Conservation (phyloP, 164 flowering plant genomes). For the Stephania yunnanensis region DNA sequence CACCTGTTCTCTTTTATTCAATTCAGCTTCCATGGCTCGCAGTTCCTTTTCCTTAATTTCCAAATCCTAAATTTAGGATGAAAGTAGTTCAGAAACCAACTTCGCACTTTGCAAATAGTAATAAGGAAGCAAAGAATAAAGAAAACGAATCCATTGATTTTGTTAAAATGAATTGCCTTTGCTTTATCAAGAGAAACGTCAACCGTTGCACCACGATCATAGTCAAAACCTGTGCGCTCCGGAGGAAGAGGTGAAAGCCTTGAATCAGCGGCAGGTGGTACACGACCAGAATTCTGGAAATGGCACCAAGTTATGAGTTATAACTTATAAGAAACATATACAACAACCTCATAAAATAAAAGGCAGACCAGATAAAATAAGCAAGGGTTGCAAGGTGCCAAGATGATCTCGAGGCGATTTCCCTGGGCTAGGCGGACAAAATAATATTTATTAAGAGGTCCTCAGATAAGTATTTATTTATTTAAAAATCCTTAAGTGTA, state of each 20-base stretch:
- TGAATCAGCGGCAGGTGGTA: constrained; percentile 59
- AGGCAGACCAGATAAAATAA: neutral
- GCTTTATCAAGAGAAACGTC: constrained; percentile 78
- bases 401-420: neutral
- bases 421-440: too few species aligned
- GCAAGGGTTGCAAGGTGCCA: too few species aligned
- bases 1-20: constrained; percentile 88
- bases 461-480: too few species aligned
- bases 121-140: neutral
- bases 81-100: constrained; percentile 6
- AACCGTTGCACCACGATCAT: constrained; percentile 62
- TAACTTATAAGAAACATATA: neutral
- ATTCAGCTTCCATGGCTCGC: constrained; percentile 85
- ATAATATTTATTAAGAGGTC: too few species aligned
- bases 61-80: constrained; percentile 44
- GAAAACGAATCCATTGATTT: neutral
- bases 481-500: too few species aligned
- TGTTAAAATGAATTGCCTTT: constrained; percentile 21
- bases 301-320: neutral
- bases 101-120: neutral
- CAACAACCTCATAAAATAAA: neutral
- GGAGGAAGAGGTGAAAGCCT: constrained; percentile 93
- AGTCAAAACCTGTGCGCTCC: constrained; percentile 75
- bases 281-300: constrained; percentile 60
- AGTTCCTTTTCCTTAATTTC: constrained; percentile 85